Base-by-base conservation (phyloP, 495 filamentous ascomycete genomes). In the Aspergillus cavernicola region DNA sequence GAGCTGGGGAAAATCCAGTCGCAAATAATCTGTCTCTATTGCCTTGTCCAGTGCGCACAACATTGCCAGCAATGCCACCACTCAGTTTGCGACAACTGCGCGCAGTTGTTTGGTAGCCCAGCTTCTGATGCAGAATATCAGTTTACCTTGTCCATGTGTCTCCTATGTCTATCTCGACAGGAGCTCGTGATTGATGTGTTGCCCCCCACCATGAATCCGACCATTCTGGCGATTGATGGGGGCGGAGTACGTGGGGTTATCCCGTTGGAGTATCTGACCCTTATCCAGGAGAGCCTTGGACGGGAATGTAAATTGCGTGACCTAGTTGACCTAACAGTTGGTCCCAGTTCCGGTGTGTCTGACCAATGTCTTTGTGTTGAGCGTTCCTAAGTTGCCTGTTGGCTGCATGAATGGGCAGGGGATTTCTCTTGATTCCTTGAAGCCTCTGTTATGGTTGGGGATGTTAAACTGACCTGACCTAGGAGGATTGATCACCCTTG, bases 221-320 rank as follows among this genome's bases (percentile, higher is more conserved):
- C 56, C 16, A 62, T 75, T 9, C 56, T 75, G 8, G 64, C 67
- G 31, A 64, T 75, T 39, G 65, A 75, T 43, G 59, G 67, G 22
- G 63, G 65, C 12, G 62, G 67, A 1, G 60, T 66, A 12, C 55
- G 65, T 18, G 70, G 64, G 16, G 59, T 70, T 11, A 59, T 72
- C 20, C 65, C 61, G 2, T 56, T 75, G 7, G 60, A 72, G 38
- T 66, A 64, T 36, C 58, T 73, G 2, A 26, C 59, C 9, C 39
- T 69, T 4, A 46, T 74, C n/a, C 53, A 74, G 37, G 58, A 64
- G 45, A 13, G 53, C 15, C 36, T 74, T 11, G 51, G 59, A 2
- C 50, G 49, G 13, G 3, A 46, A 9, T 67, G 54, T 32, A 41
- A 13, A 6, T 38, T 73, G 18, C 53, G 66, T 37, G 64, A 66